Evolutionary conservation across 2,329 filamentous ascomycete genomes (phyloP).

Genomic region (Dactylonectria estremocensis): DNA sequence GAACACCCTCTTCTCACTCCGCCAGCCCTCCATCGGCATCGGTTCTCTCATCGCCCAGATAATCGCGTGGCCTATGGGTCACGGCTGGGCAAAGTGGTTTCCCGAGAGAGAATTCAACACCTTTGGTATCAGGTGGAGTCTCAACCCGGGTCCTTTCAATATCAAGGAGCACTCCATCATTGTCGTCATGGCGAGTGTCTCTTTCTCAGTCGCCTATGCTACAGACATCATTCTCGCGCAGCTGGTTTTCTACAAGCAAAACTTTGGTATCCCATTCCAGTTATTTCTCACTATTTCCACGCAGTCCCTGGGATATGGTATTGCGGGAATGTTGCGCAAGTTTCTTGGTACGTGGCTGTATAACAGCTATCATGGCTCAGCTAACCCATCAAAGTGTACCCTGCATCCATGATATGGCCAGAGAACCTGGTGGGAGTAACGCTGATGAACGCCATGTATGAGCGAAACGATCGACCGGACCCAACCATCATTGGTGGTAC

Average conservation of each 20-base stretch:
- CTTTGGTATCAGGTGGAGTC: conserved; percentile 68
- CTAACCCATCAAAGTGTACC: conserved; percentile 64
- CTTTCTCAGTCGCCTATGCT: conserved; percentile 79
- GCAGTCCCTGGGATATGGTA: conserved; percentile 79
- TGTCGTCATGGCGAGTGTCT: conserved; percentile 80
- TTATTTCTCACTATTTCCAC: conserved; percentile 77
- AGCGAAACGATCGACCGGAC: conserved; percentile 66
- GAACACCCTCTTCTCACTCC: conserved; percentile 76
- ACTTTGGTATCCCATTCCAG: conserved; percentile 78
- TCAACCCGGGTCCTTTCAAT: conserved; percentile 80
- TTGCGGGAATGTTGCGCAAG: conserved; percentile 77
- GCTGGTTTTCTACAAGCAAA: conserved; percentile 79
- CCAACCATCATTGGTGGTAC: conserved; percentile 72
- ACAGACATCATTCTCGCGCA: conserved; percentile 83
- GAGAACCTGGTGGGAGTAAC: conserved; percentile 76
- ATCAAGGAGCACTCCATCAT: conserved; percentile 80
- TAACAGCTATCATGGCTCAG: not conserved
- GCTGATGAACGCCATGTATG: conserved; percentile 82
- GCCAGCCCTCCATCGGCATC: conserved; percentile 73
- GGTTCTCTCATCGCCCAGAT: conserved; percentile 75
- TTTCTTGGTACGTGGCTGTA: conserved; percentile 66
- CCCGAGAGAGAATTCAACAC: conserved; percentile 65
- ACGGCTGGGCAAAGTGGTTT: conserved; percentile 71
- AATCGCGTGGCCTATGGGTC: conserved; percentile 75
- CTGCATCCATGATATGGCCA: conserved; percentile 83